A percentile compares a stretch with the other conserved stretches of the same genome.
Conservation (phyloP, 495 filamentous ascomycete genomes). For the Tuber indicum region DNA sequence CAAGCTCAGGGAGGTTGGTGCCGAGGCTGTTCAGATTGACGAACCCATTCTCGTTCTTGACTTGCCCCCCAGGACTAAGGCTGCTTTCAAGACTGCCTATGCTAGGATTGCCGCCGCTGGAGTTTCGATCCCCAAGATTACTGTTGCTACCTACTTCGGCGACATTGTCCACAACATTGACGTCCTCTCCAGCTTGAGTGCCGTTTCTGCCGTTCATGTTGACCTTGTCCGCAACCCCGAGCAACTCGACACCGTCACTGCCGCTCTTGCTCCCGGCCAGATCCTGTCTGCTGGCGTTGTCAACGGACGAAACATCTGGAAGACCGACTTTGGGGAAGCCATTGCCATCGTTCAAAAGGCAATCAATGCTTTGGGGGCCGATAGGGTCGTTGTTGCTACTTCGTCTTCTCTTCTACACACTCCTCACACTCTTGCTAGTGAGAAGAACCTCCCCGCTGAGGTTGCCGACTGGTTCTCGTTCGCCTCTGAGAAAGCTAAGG, state of each 20-base stretch:
- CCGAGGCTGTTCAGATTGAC: slow-evolving; percentile 92
- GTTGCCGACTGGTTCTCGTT: slow-evolving; percentile 98
- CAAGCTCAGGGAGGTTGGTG: slow-evolving; percentile 91
- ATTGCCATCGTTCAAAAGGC: slow-evolving; percentile 82
- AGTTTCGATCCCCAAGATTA: slow-evolving; percentile 67
- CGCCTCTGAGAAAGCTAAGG: slow-evolving; percentile 84
- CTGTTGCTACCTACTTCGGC: slow-evolving; percentile 95
- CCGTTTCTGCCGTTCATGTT: slow-evolving; percentile 76
- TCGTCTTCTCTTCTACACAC: slow-evolving; percentile 96
- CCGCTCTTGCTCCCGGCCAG: slow-evolving; percentile 74
- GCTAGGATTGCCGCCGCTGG: slow-evolving; percentile 74
- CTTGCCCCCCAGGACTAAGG: slow-evolving; percentile 76
- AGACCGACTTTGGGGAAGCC: slow-evolving; percentile 91
- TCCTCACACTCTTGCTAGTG: slow-evolving; percentile 91
- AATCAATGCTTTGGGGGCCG: slow-evolving; percentile 86
- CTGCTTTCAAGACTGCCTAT: slow-evolving; percentile 95
- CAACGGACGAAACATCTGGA: slow-evolving; percentile 99
- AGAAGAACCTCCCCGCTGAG: slow-evolving; percentile 92
- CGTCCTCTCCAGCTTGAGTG: slow-evolving; percentile 61
- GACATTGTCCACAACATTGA: slow-evolving; percentile 99
- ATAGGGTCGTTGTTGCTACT: slow-evolving; percentile 90
- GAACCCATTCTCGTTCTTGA: slow-evolving; percentile 95
- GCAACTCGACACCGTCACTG: slow-evolving; percentile 76
- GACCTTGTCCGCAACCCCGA: slow-evolving; percentile 96
- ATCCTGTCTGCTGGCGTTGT: slow-evolving; percentile 89